These are phyloP conservation scores for Medicago ruthenica DNA, from an alignment of 306 rosid genomes.

Conservation along the genomic window DNA sequence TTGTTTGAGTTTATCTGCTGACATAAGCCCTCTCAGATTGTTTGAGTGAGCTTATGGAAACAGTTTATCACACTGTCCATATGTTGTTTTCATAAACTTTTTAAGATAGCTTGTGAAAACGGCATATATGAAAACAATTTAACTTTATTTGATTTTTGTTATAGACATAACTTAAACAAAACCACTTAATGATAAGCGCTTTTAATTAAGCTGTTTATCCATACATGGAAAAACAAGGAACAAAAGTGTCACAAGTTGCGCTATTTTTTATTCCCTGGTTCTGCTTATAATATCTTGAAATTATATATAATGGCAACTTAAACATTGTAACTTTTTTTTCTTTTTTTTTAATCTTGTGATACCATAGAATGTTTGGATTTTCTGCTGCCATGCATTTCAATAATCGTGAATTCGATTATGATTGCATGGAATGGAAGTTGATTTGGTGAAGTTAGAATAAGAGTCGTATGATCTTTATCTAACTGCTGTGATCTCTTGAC, in stretches of 20 bases:
- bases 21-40: too few species aligned
- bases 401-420: not conserved
- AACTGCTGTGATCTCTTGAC: not conserved
- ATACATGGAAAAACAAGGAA: too few species aligned
- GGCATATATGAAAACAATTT: too few species aligned
- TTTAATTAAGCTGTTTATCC: not conserved
- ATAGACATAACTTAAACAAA: too few species aligned
- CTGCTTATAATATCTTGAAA: not conserved
- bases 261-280: too few species aligned
- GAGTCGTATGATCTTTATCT: not conserved
- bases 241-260: too few species aligned
- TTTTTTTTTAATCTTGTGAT: not conserved
- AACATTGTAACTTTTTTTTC: not conserved
- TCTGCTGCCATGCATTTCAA: not conserved
- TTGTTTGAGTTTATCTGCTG: too few species aligned
- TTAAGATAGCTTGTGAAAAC: too few species aligned
- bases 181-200: not conserved
- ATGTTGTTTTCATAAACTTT: too few species aligned
- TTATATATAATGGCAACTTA: not conserved
- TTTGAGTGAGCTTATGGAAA: too few species aligned
- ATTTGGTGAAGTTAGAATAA: not conserved
- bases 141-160: not conserved
- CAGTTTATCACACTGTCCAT: too few species aligned
- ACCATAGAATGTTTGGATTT: not conserved
- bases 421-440: not conserved